Evolutionary conservation across 331 rosid genomes (phyloP).

Genomic region (Acacia concinna): DNA sequence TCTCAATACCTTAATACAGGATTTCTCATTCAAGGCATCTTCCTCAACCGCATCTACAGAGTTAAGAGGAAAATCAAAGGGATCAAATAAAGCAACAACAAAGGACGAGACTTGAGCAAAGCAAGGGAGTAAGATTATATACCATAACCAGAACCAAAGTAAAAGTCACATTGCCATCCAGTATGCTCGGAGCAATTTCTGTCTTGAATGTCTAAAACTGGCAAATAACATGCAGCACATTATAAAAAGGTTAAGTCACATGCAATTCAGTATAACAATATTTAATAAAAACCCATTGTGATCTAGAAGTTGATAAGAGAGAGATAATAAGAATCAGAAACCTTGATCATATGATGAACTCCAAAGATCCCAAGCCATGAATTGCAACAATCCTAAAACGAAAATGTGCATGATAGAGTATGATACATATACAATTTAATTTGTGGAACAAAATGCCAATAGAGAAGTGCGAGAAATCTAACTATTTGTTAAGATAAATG

Average conservation of each 20-base stretch:
- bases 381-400: conserved; percentile 45
- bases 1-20: conserved; percentile 59
- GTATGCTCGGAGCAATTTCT: conserved; percentile 32
- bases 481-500: no score
- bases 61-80: conserved; percentile 24
- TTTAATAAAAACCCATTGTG: neutral
- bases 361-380: conserved; percentile 82
- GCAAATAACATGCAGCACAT: conserved; percentile 27
- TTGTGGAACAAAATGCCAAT: neutral
- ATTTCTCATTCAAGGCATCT: conserved; percentile 55
- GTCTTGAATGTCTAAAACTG: conserved; percentile 40
- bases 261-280: neutral
- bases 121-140: neutral
- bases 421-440: neutral
- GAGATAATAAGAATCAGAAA: conserved; percentile 22
- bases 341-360: conserved; percentile 56
- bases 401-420: neutral
- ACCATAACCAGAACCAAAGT: conserved; percentile 58
- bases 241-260: neutral
- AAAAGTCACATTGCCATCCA: conserved; percentile 53
- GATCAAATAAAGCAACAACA: neutral
- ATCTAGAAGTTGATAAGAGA: conserved; percentile 24
- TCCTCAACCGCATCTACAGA: conserved; percentile 66
- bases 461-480: neutral
- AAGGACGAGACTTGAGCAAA: conserved; percentile 16